phyloP scores from a whole-genome alignment of 306 rosid genomes.

The Lablab purpureus region DNA sequence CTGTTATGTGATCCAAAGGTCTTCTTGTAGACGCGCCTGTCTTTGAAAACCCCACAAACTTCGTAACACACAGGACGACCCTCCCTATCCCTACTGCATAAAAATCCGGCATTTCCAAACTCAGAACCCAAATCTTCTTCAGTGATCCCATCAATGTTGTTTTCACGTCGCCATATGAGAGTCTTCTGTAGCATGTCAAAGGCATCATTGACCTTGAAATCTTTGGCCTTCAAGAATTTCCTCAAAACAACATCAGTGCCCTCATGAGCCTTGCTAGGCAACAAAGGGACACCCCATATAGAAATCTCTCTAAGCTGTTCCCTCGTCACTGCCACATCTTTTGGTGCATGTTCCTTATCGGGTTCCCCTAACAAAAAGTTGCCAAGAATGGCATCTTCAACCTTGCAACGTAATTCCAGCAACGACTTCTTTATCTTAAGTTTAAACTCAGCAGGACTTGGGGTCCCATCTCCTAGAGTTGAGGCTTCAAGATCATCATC shows the following conservation, averaged over 20 bases:
- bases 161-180: conserved; percentile 65
- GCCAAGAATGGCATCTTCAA: conserved; percentile 77
- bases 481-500: conserved; percentile 1
- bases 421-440: conserved; percentile 59
- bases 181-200: conserved; percentile 75
- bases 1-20: conserved; percentile 61
- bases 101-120: conserved; percentile 44
- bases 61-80: conserved; percentile 74
- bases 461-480: neutral
- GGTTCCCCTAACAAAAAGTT: conserved; percentile 63
- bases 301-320: conserved; percentile 54
- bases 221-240: conserved; percentile 80
- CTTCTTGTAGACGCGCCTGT: conserved; percentile 50
- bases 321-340: conserved; percentile 22
- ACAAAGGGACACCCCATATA: conserved; percentile 85
- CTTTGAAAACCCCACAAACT: conserved; percentile 54
- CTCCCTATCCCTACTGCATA: conserved; percentile 59
- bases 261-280: conserved; percentile 81
- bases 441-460: conserved; percentile 47
- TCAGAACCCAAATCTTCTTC: conserved; percentile 53
- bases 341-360: neutral
- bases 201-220: conserved; percentile 66
- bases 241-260: conserved; percentile 69
- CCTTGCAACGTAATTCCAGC: conserved; percentile 69
- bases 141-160: conserved; percentile 33